A percentile compares a stretch with the other conserved stretches of the same genome.
These are phyloP conservation scores for Mycena maculata DNA, from an alignment of 768 basidiomycete genomes.

Conservation along the genomic window DNA sequence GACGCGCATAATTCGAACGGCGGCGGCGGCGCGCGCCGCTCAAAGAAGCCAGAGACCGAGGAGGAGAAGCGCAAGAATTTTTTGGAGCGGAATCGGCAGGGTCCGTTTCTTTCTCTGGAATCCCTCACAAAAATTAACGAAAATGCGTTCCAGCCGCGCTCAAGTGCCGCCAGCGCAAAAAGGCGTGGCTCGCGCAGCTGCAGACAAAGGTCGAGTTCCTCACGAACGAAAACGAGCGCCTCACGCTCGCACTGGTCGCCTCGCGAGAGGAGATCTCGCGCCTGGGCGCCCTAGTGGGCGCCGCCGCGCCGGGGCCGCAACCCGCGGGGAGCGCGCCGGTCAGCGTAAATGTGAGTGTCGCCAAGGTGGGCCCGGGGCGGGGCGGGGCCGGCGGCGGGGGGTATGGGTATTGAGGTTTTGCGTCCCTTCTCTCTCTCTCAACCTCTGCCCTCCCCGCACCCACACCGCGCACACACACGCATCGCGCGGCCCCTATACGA, in stretches of 20 bases:
- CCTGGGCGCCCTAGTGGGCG: slow-evolving; percentile 77
- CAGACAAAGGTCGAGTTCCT: slow-evolving; percentile 95
- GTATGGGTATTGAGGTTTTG: slow-evolving; percentile 13
- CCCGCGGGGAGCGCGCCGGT: slow-evolving; percentile 26
- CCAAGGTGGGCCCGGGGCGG: slow-evolving; percentile 20
- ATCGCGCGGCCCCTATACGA: too few species aligned
- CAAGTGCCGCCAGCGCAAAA: slow-evolving; percentile 99
- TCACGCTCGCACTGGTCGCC: slow-evolving; percentile 86
- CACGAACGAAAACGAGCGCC: slow-evolving; percentile 93
- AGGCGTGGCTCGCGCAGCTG: slow-evolving; percentile 93
- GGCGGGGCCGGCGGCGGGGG: slow-evolving; percentile 12
- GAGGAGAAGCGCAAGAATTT: slow-evolving; percentile 98
- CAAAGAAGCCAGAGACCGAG: slow-evolving; percentile 93
- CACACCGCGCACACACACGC: not conserved
- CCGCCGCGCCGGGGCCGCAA: slow-evolving; percentile 62
- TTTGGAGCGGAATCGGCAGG: slow-evolving; percentile 96
- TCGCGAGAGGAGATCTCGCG: slow-evolving; percentile 94
- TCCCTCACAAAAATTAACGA: not conserved
- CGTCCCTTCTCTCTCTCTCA: not conserved
- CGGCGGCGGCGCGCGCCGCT: slow-evolving; percentile 41
- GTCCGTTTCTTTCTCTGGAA: slow-evolving; percentile 54
- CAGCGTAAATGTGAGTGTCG: slow-evolving; percentile 28
- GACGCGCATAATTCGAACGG: slow-evolving; percentile 28
- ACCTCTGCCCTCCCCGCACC: not conserved
- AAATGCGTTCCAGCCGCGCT: slow-evolving; percentile 83